Evolutionary conservation across 2,329 filamentous ascomycete genomes (phyloP), one percentile per base, ranked within the genome.

Genomic region (Xylariaceae sp.): DNA sequence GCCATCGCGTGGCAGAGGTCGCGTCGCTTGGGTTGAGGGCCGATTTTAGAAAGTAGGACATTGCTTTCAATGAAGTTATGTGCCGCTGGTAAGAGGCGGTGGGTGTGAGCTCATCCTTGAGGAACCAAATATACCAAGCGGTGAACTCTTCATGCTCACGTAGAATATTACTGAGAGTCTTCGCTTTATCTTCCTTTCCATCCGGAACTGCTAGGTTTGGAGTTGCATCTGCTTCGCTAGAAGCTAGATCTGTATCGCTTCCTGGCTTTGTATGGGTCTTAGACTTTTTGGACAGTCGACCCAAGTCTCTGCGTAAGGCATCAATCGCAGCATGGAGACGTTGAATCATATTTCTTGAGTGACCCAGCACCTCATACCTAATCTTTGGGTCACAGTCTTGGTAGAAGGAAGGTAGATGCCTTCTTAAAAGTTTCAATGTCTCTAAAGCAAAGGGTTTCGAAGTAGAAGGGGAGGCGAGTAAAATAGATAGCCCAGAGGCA

Each of bases 1-100:
- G 57, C 67, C 45, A 69, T 67, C 35, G 69, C 68, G 46, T 69
- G 65, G 70, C 68, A 71, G 5, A 66, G 61, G 51, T 70, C 69
- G 73, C 62, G 53, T 87, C 86, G 19, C 44, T 51, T 38, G 51
- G 48, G 5, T 45, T 41, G 18, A 56, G 38, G 17, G 39, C 44
- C 39, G 86, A 82, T 51, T 80, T 80, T 6, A 90, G 68, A n/a
- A 92, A 71, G 45, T 86, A 76, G 1, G 73, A 74, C 27, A 92
- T 69, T 1, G 86, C 83, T 61, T 85, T 90, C 5, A 97, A 68
- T 2, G 89, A 83, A 2, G 87, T 88, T 42, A 91, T 87, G 58
- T 96, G 92, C 6, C 90, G 82, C 64, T 95, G 91, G 63, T 97
- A 99, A 11, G 91, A 94, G 14, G 89, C 83, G 1, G 87, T 91